Conservation (phyloP, 164 flowering plant species). For the Berberis vulgaris region DNA sequence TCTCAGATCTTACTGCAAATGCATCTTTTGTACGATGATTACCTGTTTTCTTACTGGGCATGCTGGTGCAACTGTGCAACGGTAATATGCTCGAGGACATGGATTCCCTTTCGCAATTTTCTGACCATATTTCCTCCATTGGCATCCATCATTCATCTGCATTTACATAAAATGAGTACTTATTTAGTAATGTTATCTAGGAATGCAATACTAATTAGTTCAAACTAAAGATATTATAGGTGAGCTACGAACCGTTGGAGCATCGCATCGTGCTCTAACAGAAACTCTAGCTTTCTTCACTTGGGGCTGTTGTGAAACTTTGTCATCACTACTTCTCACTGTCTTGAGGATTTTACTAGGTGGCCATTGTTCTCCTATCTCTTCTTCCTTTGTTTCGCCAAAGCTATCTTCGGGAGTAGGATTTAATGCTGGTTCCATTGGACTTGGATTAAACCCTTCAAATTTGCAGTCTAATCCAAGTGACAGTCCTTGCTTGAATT, state of each 20-base stretch:
- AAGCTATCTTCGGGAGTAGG: constrained; percentile 30
- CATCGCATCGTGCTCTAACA: constrained; percentile 73
- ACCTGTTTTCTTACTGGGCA: constrained; percentile 96
- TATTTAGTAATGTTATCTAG: not conserved
- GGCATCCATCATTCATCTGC: constrained; percentile 95
- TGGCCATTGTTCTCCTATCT: constrained; percentile 33
- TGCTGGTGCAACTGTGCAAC: constrained; percentile 81
- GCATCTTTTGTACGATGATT: not conserved
- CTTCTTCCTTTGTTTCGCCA: constrained; percentile 39
- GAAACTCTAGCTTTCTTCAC: constrained; percentile 85
- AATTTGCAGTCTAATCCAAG: constrained; percentile 39
- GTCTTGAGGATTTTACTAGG: constrained; percentile 44
- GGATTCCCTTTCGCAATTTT: constrained; percentile 96
- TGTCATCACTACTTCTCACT: constrained; percentile 40
- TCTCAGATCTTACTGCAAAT: too few species aligned
- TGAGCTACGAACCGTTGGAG: constrained; percentile 54
- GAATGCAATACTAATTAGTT: too few species aligned
- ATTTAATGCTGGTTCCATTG: constrained; percentile 12
- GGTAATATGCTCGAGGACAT: constrained; percentile 90
- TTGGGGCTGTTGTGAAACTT: constrained; percentile 31
- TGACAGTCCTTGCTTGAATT: constrained; percentile 24
- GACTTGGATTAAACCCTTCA: constrained; percentile 8
- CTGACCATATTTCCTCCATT: constrained; percentile 95
- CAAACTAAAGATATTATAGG: not conserved
- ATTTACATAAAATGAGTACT: not conserved